Evolutionary conservation across 2,329 filamentous ascomycete species (phyloP), one percentile per base, ranked within the genome.

Genomic region (Phialophora expanda): DNA sequence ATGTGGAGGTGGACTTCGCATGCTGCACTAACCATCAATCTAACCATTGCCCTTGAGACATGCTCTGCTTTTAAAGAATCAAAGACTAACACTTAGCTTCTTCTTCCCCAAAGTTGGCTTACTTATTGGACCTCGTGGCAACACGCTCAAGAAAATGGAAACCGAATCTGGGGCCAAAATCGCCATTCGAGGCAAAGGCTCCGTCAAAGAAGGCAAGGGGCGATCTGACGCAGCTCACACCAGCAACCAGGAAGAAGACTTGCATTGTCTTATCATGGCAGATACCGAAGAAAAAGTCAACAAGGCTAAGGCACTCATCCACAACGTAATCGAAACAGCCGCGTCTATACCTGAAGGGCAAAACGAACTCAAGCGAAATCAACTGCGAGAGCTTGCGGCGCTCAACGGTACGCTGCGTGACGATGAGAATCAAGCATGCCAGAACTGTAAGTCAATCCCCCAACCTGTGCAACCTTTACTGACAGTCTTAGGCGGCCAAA

Each of bases 61-160:
- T 57, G 34, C 67, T 71, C 71, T 69, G 65, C 71, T 66, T 73
- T 74, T 71, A 68, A 67, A 74, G 70, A 71, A 73, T 71, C 75
- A 77, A 75, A 80, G 69, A 96, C 93, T 97, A 96, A 99, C 92
- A 91, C 88, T 84, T 90, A 93, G 90, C 87, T 90, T 78, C 75
- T 84, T 88, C 82, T 84, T 20, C 81, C 80, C 86, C 90, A 89
- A 97, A 99, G 95, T 99, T 88, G 95, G 95, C 82, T 89, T 99
- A 87, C 93, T 99, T 81, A 99, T 99, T 89, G 95, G 95, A 82
- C 95, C 95, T 82, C 95, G 95, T 94, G 95, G 95, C 82, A 99
- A 99, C 80, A 99, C 95, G 73, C 84, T 99, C 78, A 99, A 99
- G 85, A 99, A 97, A 81, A 99, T 99, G 95, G 95, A 99, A 80